Evolutionary conservation across 176 grass and related monocot species (phyloP).

Genomic region (Puya raimondii): DNA sequence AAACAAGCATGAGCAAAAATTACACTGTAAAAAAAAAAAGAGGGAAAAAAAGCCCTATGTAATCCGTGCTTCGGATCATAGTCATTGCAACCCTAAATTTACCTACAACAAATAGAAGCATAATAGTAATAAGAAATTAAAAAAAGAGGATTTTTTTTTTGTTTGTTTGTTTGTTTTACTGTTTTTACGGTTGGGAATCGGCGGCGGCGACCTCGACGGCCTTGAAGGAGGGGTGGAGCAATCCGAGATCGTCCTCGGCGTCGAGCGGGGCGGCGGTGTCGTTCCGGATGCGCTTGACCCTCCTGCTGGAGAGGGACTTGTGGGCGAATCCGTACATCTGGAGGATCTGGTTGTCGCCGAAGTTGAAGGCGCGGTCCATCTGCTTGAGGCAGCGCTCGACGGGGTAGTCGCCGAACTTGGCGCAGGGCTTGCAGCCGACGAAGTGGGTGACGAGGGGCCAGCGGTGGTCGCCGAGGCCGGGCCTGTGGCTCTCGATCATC

Average conservation of each 20-base stretch:
- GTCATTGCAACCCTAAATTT: background rate
- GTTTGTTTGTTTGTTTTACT: too few species aligned
- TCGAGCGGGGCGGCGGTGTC: conserved; percentile 76
- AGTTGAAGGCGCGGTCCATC: conserved; percentile 97
- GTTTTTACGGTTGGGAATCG: conserved; percentile 2
- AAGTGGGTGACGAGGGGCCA: conserved; percentile 98
- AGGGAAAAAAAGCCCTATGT: too few species aligned
- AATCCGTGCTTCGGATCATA: background rate
- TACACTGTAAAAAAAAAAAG: background rate
- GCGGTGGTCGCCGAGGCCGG: conserved; percentile 90
- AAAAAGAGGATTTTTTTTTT: background rate
- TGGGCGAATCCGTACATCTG: conserved; percentile 96
- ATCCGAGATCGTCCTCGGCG: conserved; percentile 62
- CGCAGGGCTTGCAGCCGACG: conserved; percentile 95
- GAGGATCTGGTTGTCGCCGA: conserved; percentile 96
- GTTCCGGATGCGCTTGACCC: conserved; percentile 85
- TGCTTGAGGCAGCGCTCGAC: conserved; percentile 95
- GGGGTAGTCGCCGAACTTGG: conserved; percentile 91
- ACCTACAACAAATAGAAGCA: conserved; percentile 4
- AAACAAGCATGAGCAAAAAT: background rate
- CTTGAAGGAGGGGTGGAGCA: conserved; percentile 92
- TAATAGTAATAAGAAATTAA: background rate
- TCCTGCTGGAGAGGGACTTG: conserved; percentile 74
- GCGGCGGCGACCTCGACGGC: conserved; percentile 38
- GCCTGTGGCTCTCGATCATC: conserved; percentile 95